These are phyloP conservation scores for Fraxinus platypoda DNA, from an alignment of 305 asterid genomes.

Conservation along the genomic window DNA sequence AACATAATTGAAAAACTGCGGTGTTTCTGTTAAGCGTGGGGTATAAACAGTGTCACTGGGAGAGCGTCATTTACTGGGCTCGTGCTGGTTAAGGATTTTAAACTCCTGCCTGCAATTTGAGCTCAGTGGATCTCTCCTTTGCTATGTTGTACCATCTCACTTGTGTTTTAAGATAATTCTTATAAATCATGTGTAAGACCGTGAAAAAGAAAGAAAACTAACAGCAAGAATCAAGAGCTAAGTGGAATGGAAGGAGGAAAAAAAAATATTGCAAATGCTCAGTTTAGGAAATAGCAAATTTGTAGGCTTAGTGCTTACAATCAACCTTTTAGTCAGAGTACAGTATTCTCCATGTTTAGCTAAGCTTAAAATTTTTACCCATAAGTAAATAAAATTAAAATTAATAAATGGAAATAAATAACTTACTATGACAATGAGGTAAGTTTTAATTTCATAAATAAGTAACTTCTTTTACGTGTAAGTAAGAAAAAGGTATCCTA, in stretches of 20 bases:
- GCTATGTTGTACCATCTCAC: background rate
- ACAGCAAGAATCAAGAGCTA: background rate
- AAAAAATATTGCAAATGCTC: background rate
- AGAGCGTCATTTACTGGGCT: background rate
- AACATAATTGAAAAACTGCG: background rate
- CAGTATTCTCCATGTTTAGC: background rate
- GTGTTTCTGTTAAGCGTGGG: background rate
- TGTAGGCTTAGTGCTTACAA: background rate
- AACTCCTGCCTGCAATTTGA: background rate
- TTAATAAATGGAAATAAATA: background rate
- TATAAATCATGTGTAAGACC: background rate
- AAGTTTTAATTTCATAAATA: background rate
- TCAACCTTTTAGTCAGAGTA: background rate
- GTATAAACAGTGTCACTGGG: background rate
- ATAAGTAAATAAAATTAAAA: background rate
- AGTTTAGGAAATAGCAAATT: background rate
- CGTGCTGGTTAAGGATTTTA: background rate
- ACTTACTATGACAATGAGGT: background rate
- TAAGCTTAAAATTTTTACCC: background rate
- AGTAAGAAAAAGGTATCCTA: background rate
- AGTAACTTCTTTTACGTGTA: background rate
- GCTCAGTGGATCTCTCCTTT: background rate
- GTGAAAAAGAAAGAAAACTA: background rate
- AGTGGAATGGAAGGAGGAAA: background rate
- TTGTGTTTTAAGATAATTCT: background rate